Conservation (phyloP, 176 grass and related monocot genomes). For the Pontederia crassipes region DNA sequence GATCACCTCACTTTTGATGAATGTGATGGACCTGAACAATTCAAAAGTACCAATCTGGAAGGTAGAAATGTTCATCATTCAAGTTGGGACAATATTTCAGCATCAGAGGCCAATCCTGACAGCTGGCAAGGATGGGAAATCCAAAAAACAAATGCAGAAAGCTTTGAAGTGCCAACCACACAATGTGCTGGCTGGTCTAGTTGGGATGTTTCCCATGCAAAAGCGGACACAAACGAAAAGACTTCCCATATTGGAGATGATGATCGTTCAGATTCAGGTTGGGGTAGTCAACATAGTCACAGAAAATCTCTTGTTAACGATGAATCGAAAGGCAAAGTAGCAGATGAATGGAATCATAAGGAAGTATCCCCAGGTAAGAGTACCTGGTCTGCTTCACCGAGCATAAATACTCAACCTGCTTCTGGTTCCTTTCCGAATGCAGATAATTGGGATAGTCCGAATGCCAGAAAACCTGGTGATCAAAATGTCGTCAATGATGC, state of each 20-base stretch:
- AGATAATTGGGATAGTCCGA: background rate
- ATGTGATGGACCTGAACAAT: constrained; percentile 34
- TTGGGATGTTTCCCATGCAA: constrained; percentile 9
- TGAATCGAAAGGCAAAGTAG: too few relatives aligned
- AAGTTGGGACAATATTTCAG: constrained; percentile 41
- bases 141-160: constrained; percentile 25
- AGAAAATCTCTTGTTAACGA: background rate
- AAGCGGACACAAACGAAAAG: background rate
- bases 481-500: background rate
- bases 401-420: too few relatives aligned
- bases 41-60: constrained; percentile 30
- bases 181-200: constrained; percentile 27
- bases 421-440: background rate
- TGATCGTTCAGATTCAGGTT: background rate
- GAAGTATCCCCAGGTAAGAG: too few relatives aligned
- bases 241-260: background rate
- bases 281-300: background rate
- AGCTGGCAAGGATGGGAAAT: constrained; percentile 55
- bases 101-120: constrained; percentile 31
- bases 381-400: too few relatives aligned
- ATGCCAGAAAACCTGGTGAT: background rate
- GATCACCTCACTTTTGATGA: constrained; percentile 64
- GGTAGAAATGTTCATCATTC: constrained; percentile 21
- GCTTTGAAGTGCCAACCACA: constrained; percentile 2
- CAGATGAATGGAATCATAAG: too few relatives aligned